phyloP scores from a whole-genome alignment of 257 asterid species.

The Solanum ahanhuiri region DNA sequence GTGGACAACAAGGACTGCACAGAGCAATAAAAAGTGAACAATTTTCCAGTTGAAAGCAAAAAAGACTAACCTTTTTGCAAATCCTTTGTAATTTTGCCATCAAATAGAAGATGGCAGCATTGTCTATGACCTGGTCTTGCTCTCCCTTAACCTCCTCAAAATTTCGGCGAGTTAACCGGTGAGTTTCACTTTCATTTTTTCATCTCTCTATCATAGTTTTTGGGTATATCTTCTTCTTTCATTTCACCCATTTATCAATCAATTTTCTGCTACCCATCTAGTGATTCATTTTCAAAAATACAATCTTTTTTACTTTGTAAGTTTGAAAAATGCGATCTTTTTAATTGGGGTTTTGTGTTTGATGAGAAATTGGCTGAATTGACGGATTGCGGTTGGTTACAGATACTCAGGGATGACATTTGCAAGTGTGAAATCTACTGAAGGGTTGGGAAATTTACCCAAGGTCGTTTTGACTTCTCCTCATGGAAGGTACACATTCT shows the following conservation, averaged over 20 bases:
- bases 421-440: slow-evolving; percentile 47
- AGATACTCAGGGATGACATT: slow-evolving; percentile 69
- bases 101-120: slow-evolving; percentile 42
- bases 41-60: not conserved
- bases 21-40: not conserved
- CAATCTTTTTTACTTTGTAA: not conserved
- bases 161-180: slow-evolving; percentile 67
- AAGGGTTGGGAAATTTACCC: slow-evolving; percentile 78
- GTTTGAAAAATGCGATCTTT: not conserved
- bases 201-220: not conserved
- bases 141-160: slow-evolving; percentile 40
- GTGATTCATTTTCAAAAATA: not conserved
- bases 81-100: not conserved
- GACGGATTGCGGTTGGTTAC: slow-evolving; percentile 2
- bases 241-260: not conserved
- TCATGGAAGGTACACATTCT: slow-evolving; percentile 58
- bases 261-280: not conserved
- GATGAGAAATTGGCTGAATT: not conserved
- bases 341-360: not conserved
- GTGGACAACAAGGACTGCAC: not conserved
- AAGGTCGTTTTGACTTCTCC: slow-evolving; percentile 69
- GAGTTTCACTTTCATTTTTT: slow-evolving; percentile 7
- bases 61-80: not conserved
- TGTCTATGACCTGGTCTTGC: slow-evolving; percentile 36
- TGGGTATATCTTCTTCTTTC: not conserved